Conservation (phyloP, 257 asterid genomes). For the Striga asiatica region DNA sequence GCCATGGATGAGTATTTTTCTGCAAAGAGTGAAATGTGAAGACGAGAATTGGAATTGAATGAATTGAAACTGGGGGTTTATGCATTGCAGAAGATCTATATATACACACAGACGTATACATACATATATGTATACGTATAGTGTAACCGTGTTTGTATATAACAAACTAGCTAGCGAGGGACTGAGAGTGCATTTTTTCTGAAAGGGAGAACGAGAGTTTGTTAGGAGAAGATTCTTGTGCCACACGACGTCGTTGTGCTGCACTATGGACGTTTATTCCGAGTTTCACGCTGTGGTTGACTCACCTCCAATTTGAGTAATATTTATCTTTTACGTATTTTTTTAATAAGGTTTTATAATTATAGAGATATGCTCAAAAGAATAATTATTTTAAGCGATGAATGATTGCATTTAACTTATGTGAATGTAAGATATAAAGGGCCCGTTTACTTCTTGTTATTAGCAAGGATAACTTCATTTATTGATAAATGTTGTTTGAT, state of each 20-base stretch:
- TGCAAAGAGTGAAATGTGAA: conserved; percentile 1
- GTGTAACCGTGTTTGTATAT: neutral
- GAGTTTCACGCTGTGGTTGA: too few relatives aligned
- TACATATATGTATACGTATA: neutral
- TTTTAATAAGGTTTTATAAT: too few relatives aligned
- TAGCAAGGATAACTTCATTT: too few relatives aligned
- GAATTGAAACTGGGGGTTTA: neutral
- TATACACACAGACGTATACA: neutral
- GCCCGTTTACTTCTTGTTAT: too few relatives aligned
- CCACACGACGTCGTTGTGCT: neutral
- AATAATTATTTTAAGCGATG: too few relatives aligned
- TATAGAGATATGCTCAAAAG: too few relatives aligned
- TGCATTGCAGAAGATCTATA: neutral
- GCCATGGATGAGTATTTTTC: conserved; percentile 28
- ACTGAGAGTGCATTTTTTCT: conserved; percentile 23
- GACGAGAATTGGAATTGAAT: neutral
- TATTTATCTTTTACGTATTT: too few relatives aligned
- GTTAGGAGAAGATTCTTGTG: conserved; percentile 19
- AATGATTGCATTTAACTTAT: too few relatives aligned
- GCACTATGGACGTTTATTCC: too few relatives aligned
- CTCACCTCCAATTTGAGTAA: too few relatives aligned
- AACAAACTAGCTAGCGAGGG: conserved; percentile 11
- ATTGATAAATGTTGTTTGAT: too few relatives aligned
- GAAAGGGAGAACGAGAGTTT: neutral
- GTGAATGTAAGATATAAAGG: too few relatives aligned